Evolutionary conservation across 2,329 filamentous ascomycete genomes (phyloP), one percentile per base, ranked within the genome.

Genomic region (Eutypella sp.): DNA sequence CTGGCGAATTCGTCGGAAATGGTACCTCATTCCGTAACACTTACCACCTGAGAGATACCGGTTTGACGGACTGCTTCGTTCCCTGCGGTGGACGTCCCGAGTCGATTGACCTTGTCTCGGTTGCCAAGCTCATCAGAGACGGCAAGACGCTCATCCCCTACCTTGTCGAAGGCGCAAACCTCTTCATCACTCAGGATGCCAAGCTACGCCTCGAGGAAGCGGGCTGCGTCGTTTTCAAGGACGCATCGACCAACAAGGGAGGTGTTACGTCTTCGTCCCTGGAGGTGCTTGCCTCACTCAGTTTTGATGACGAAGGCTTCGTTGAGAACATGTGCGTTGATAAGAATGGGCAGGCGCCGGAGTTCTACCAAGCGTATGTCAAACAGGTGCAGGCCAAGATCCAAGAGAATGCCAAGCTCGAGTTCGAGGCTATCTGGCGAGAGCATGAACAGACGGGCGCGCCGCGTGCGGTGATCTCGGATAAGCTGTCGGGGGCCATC

Each of bases 391-490:
- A 99, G 70, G 79, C 81, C 52, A 90, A 85, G 62, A 97, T 99
- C 65, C 82, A 88, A 67, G 83, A 90, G 58, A 99, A 99, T 57
- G 93, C 93, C 2, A 76, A 82, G 15, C 82, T 99, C 29, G 93
- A 99, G 68, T 99, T 99, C 57, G 93, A 99, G 71, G 93, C 93
- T 37, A 95, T 99, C 71, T 99, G 93, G 93, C 83, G 89, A 54
- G 93, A 99, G 69, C 82, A 95, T 63, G 83, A 93, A 68, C 70
- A 84, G 64, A 96, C 88, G 2, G 87, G 89, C 43, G 75, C 84
- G 45, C 72, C 89, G 19, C 82, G 91, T 51, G 95, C 89, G 50
- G 81, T 91, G n/a, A 77, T 99, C 46, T 95, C 89, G 40, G 93
- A 99, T 67, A 88, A 85, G 57, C 81, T 99, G 45, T 95, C 89